These are phyloP conservation scores for Zalaria obscura DNA, from an alignment of 2,329 filamentous ascomycete genomes.

Conservation along the genomic window DNA sequence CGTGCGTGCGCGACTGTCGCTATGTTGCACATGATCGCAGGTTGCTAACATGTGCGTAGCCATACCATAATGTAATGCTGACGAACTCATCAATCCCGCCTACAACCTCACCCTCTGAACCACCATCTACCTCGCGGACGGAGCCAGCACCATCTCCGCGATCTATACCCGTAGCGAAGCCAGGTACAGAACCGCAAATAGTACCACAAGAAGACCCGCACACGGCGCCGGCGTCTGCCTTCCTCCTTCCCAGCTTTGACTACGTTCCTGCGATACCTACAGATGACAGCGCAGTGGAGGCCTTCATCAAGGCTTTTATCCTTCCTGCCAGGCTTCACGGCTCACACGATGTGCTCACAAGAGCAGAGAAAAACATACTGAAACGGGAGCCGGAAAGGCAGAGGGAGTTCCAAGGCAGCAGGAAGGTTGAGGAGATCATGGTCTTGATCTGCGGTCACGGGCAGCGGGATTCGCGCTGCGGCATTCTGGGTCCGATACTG, in stretches of 20 bases:
- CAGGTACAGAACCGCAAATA: constrained; percentile 15
- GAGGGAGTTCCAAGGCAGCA: constrained; percentile 37
- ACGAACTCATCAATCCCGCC: constrained; percentile 63
- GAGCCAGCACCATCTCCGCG: constrained; percentile 1
- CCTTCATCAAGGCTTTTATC: constrained; percentile 50
- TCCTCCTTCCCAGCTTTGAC: constrained; percentile 72
- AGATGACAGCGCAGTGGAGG: constrained; percentile 39
- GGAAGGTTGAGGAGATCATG: constrained; percentile 51
- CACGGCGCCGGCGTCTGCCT: constrained; percentile 42
- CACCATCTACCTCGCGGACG: constrained; percentile 1
- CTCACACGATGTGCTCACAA: constrained; percentile 43
- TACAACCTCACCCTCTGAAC: constrained; percentile 17
- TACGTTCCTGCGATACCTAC: constrained; percentile 61
- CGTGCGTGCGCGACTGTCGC: constrained; percentile 20
- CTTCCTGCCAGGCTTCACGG: constrained; percentile 49
- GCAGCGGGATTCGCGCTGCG: constrained; percentile 68
- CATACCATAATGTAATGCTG: constrained; percentile 67
- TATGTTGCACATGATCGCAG: not conserved
- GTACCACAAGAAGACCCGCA: constrained; percentile 27
- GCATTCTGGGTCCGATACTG: constrained; percentile 62
- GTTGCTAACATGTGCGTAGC: constrained; percentile 35
- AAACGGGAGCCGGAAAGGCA: constrained; percentile 34
- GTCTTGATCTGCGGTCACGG: constrained; percentile 83
- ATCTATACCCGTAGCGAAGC: constrained; percentile 7
- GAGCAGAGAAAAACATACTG: constrained; percentile 31